Base-by-base conservation (phyloP, 2,329 filamentous ascomycete genomes). In the Microcyclospora pomicola region DNA sequence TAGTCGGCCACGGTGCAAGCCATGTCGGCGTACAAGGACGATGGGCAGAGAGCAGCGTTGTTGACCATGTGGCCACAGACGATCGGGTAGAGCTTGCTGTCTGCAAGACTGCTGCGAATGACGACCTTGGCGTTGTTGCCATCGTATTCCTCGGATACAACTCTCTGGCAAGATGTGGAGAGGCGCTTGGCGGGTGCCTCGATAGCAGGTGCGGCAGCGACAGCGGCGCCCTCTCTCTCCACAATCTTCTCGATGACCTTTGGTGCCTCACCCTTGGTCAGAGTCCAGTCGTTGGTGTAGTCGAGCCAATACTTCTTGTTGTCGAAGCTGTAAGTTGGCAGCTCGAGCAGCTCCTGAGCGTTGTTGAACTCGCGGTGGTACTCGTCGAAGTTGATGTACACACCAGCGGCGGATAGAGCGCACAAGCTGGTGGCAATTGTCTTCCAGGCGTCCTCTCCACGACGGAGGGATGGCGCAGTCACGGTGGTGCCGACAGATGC, bases 251-350 rank as follows among this genome's bases (percentile, higher is more conserved):
- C 55, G 39, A 56, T 56, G 38, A 58, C 54, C 49, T 49, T 46
- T 30, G 60, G 63, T 30, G 64, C 69, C 46, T 80, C 73, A 40
- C 68, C 77, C 65, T 86, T 86, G 43, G 70, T 75, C 29, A 85
- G 60, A 27, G 68, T 73, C 75, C 79, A 86, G 57, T 85, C 77
- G 43, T 82, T 78, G 44, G 69, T 66, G 56, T 82, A 82, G 53
- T 75, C 73, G 12, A 82, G 67, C 77, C 77, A 82, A 59, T 83
- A 82, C 47, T 73, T 75, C 65, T 83, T 82, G 45, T 72, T 63
- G 54, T 84, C 76, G 54, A 77, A 85, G 0, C 67, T 67, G 53
- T 84, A 85, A 0, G 70, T 67, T 2, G 79, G 79, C 3, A 85
- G 61, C n/a, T 71, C 63, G n/a, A 81, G 60, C 12, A 83, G 62